These are phyloP conservation scores for Lichtheimia ornata DNA, from an alignment of 371 early-diverging fungal genomes.

Conservation along the genomic window DNA sequence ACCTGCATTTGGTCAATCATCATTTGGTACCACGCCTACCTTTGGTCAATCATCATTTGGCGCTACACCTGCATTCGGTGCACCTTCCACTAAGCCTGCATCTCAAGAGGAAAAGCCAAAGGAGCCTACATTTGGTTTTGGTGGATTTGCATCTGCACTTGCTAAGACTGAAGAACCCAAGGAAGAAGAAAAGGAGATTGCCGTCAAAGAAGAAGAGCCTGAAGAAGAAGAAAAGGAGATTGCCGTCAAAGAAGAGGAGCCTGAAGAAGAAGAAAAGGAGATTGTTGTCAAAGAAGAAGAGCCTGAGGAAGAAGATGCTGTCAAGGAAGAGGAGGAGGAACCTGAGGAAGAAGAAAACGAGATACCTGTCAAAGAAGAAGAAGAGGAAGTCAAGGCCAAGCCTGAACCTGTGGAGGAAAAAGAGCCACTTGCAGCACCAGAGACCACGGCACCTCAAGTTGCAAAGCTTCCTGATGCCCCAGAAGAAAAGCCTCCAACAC, in stretches of 20 bases:
- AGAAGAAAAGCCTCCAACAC: too few species aligned
- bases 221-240: neutral
- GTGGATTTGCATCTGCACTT: neutral
- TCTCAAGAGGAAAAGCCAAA: neutral
- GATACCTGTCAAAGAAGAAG: neutral
- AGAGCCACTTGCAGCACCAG: neutral
- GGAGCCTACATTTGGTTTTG: conserved; percentile 11
- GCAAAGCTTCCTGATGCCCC: too few species aligned
- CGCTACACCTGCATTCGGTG: neutral
- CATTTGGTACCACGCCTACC: conserved; percentile 6
- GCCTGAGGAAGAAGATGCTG: neutral
- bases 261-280: neutral
- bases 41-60: conserved; percentile 12
- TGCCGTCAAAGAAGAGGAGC: neutral
- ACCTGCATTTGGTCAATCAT: conserved; percentile 15
- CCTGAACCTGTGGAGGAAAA: neutral
- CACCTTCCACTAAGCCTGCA: neutral
- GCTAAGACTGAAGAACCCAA: neutral
- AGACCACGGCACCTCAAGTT: neutral
- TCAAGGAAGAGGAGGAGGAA: too few species aligned
- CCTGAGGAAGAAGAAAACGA: too few species aligned
- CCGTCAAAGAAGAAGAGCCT: neutral
- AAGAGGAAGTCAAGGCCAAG: neutral
- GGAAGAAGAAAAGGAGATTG: neutral
- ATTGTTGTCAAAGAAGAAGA: neutral